Conservation (phyloP, 495 filamentous ascomycete genomes). For the Hyaloscypha finlandica region DNA sequence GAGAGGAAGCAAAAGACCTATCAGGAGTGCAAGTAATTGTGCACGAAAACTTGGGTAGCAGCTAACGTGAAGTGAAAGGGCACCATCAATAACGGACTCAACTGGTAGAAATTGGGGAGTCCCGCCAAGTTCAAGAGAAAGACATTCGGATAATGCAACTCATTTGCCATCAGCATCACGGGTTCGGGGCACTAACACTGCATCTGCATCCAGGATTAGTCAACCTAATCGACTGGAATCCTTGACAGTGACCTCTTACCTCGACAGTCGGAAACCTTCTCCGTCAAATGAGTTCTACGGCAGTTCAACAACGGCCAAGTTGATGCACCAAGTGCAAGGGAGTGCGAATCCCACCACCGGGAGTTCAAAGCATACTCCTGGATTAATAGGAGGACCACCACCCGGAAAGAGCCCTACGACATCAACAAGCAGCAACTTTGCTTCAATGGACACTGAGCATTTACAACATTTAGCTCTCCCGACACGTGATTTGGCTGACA, state of each 20-base stretch:
- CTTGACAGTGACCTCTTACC: conserved; percentile 28
- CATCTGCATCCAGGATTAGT: no score
- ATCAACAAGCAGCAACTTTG: not conserved
- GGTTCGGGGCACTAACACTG: no score
- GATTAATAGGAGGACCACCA: no score
- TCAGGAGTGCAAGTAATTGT: no score
- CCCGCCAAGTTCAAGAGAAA: no score
- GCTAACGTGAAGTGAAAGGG: no score
- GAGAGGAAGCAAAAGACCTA: no score
- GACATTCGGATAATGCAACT: no score
- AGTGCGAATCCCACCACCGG: not conserved
- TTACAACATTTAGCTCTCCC: conserved; percentile 39
- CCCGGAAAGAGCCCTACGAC: not conserved
- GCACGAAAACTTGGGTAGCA: no score
- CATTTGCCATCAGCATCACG: no score
- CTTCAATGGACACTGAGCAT: not conserved
- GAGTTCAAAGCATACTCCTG: not conserved
- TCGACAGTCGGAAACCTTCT: conserved; percentile 33
- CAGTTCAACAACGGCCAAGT: conserved; percentile 44
- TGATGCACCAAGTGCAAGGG: conserved; percentile 43
- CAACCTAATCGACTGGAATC: conserved; percentile 31
- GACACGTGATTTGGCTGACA: conserved; percentile 46
- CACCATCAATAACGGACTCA: no score
- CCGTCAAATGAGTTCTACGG: conserved; percentile 43
- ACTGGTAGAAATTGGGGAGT: no score